Evolutionary conservation across 805 yeast genomes (phyloP).

Genomic region (Saccharomycopsis javanensis): DNA sequence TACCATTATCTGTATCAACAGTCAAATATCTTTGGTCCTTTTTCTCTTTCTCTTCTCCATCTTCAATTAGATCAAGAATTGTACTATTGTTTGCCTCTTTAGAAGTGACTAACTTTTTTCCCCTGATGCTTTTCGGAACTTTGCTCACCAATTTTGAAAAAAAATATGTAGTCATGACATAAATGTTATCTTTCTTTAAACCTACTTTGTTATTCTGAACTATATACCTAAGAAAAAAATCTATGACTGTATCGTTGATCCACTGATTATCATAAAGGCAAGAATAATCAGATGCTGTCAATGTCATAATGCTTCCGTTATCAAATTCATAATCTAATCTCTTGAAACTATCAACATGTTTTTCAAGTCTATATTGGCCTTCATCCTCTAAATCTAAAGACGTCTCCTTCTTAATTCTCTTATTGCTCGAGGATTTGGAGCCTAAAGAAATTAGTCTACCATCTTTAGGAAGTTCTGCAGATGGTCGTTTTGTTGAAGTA

Average conservation of each 20-base stretch:
- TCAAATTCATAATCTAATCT: conserved; percentile 40
- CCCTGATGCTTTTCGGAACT: conserved; percentile 15
- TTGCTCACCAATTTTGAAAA: conserved; percentile 47
- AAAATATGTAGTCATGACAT: conserved; percentile 76
- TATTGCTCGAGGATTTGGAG: neutral
- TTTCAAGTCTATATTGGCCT: neutral
- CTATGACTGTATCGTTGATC: conserved; percentile 84
- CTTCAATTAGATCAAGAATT: neutral
- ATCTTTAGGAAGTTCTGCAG: neutral
- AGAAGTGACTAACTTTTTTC: conserved; percentile 21
- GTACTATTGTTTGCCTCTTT: neutral
- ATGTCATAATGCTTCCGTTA: conserved; percentile 44
- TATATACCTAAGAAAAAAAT: conserved; percentile 64
- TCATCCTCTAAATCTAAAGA: conserved; percentile 1
- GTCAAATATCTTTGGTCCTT: too few relatives aligned
- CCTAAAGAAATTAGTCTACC: neutral
- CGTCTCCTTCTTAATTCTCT: neutral
- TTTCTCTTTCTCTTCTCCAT: neutral
- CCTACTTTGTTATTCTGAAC: conserved; percentile 23
- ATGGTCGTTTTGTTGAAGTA: neutral
- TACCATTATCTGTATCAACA: neutral
- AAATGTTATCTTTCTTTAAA: conserved; percentile 30
- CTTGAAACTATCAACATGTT: conserved; percentile 24
- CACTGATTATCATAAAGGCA: conserved; percentile 75
- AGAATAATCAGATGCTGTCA: conserved; percentile 63